These are phyloP conservation scores for Arthrobotrys sinensis DNA, from an alignment of 2,329 filamentous ascomycete species.

Conservation along the genomic window DNA sequence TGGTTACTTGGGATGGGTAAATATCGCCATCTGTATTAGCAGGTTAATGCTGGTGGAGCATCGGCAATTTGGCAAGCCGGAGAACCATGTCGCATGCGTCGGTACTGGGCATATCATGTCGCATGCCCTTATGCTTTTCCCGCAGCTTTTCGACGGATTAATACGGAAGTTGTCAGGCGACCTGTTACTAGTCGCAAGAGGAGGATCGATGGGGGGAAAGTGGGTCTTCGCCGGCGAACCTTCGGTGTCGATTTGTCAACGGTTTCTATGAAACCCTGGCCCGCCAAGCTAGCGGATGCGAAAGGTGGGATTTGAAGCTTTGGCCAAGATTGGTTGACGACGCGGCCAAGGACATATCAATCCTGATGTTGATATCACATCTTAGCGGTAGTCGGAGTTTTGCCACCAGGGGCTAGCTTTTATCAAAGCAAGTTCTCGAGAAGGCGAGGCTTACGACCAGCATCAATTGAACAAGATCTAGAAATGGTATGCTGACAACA, in stretches of 20 bases:
- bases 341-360: neutral
- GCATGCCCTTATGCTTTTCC: neutral
- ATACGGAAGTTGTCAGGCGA: slow-evolving; percentile 28
- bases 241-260: slow-evolving; percentile 27
- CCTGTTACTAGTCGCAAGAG: neutral
- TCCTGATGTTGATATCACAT: neutral
- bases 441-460: too few species aligned
- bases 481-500: neutral
- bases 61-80: slow-evolving; percentile 34
- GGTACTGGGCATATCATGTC: slow-evolving; percentile 13
- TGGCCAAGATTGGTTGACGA: slow-evolving; percentile 6
- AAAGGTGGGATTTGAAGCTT: slow-evolving; percentile 18
- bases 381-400: too few species aligned
- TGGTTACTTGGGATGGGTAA: slow-evolving; percentile 1
- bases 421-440: too few species aligned
- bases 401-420: too few species aligned
- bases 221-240: slow-evolving; percentile 11
- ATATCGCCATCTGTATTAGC: slow-evolving; percentile 11
- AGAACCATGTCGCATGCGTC: slow-evolving; percentile 10
- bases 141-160: slow-evolving; percentile 1
- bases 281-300: slow-evolving; percentile 15
- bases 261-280: slow-evolving; percentile 10
- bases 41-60: neutral
- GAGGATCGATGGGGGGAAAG: neutral
- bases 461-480: neutral